phyloP scores from a whole-genome alignment of 2,329 filamentous ascomycete species.

The Epichloe coenophiala region DNA sequence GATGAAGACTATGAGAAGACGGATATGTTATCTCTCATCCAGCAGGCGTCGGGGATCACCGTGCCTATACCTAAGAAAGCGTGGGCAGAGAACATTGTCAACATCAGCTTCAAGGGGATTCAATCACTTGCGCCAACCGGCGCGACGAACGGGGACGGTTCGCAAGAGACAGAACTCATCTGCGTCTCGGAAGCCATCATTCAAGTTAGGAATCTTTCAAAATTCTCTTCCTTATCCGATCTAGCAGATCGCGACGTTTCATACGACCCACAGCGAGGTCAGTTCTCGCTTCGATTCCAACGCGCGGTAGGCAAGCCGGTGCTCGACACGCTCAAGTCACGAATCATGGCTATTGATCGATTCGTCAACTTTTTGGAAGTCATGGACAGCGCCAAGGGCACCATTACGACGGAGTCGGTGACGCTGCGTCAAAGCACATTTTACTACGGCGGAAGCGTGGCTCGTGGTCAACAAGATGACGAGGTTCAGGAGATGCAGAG shows the following conservation, averaged over 20 bases:
- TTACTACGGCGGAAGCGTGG: slow-evolving; percentile 37
- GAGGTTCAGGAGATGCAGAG: not conserved
- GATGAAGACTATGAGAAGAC: slow-evolving; percentile 5
- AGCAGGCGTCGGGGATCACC: slow-evolving; percentile 8
- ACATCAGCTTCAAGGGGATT: slow-evolving; percentile 41
- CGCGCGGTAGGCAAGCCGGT: slow-evolving; percentile 45
- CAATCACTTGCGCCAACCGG: slow-evolving; percentile 12
- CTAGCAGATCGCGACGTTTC: slow-evolving; percentile 47
- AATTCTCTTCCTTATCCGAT: slow-evolving; percentile 40
- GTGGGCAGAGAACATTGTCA: slow-evolving; percentile 48
- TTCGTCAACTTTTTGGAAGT: slow-evolving; percentile 58
- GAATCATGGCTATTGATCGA: slow-evolving; percentile 54
- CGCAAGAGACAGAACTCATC: slow-evolving; percentile 14
- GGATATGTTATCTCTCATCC: slow-evolving; percentile 13
- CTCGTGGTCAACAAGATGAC: slow-evolving; percentile 9
- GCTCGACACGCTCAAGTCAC: slow-evolving; percentile 42
- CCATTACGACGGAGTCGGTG: slow-evolving; percentile 44
- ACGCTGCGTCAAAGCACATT: slow-evolving; percentile 53
- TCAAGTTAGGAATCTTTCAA: slow-evolving; percentile 36
- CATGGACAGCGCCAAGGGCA: slow-evolving; percentile 40
- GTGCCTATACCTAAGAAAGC: slow-evolving; percentile 16
- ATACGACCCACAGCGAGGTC: slow-evolving; percentile 45
- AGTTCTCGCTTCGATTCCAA: slow-evolving; percentile 48
- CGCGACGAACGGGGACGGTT: slow-evolving; percentile 5
- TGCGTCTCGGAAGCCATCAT: slow-evolving; percentile 41